phyloP scores from a whole-genome alignment of 257 asterid species.

The Nicotiana benthamiana region DNA sequence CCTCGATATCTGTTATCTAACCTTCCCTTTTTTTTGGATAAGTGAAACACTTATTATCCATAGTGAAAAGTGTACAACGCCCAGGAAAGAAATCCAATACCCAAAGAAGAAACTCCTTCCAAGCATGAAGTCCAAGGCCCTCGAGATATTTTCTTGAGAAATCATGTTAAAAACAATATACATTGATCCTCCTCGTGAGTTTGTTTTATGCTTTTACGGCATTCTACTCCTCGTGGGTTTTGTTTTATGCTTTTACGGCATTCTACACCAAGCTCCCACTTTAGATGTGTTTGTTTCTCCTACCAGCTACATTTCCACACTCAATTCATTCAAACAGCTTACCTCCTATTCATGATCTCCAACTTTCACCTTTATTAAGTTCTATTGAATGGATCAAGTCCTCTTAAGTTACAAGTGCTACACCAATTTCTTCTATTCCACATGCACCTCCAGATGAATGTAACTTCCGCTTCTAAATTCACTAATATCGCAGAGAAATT shows the following conservation, averaged over 20 bases:
- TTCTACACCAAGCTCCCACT: not conserved
- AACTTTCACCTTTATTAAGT: not conserved
- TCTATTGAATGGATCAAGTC: not conserved
- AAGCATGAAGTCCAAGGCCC: not conserved
- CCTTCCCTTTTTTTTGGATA: not conserved
- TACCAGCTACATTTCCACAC: not conserved
- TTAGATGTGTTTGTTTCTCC: not conserved
- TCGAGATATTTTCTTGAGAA: not conserved
- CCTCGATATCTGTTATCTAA: not conserved
- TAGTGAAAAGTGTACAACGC: not conserved
- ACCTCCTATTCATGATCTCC: not conserved
- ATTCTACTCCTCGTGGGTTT: not conserved
- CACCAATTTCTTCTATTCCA: conserved; percentile 4
- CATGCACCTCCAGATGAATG: not conserved
- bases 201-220: not conserved
- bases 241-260: not conserved
- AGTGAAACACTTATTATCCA: not conserved
- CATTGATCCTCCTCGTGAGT: not conserved
- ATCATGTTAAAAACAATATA: not conserved
- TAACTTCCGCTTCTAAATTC: not conserved
- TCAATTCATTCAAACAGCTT: not conserved
- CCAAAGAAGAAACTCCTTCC: not conserved
- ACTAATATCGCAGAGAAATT: not conserved
- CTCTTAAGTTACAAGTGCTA: not conserved
- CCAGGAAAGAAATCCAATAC: not conserved